Conservation (phyloP, 2,329 filamentous ascomycete genomes). For the Trichoderma sp. region DNA sequence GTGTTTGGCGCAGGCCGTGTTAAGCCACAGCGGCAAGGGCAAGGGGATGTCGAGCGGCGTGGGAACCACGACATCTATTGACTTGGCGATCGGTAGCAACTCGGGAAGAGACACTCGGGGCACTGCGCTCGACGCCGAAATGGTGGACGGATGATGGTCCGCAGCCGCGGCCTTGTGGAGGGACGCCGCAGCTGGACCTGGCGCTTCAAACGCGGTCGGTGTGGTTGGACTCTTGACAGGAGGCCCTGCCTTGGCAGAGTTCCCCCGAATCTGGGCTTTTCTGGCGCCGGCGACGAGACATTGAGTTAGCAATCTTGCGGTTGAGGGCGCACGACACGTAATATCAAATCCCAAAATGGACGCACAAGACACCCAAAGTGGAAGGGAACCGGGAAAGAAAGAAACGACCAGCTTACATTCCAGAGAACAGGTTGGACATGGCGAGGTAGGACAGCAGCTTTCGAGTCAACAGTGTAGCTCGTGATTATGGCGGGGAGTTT, state of each 20-base stretch:
- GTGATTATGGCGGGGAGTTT: constrained; percentile 18
- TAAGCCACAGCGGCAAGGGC: constrained; percentile 65
- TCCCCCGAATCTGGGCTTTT: constrained; percentile 19
- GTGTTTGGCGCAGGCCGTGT: constrained; percentile 72
- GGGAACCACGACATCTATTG: constrained; percentile 65
- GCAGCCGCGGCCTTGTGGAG: constrained; percentile 28
- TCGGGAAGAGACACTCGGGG: constrained; percentile 61
- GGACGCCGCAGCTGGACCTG: constrained; percentile 40
- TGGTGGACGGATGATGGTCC: constrained; percentile 37
- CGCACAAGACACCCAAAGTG: neutral
- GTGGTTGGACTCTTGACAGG: constrained; percentile 13
- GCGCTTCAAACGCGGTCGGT: neutral
- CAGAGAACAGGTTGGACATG: constrained; percentile 61
- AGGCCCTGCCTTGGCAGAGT: constrained; percentile 18
- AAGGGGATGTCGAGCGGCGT: constrained; percentile 34
- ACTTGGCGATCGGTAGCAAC: constrained; percentile 61
- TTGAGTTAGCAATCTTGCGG: constrained; percentile 11
- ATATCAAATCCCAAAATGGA: neutral
- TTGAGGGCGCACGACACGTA: neutral
- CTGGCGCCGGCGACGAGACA: constrained; percentile 6
- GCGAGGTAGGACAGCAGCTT: constrained; percentile 15
- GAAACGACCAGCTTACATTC: constrained; percentile 50
- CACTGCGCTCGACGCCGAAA: constrained; percentile 47
- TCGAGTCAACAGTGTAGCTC: constrained; percentile 12
- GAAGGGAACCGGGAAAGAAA: neutral